Evolutionary conservation across 768 basidiomycete genomes (phyloP).

Genomic region (Sporobolomyces phaffii): DNA sequence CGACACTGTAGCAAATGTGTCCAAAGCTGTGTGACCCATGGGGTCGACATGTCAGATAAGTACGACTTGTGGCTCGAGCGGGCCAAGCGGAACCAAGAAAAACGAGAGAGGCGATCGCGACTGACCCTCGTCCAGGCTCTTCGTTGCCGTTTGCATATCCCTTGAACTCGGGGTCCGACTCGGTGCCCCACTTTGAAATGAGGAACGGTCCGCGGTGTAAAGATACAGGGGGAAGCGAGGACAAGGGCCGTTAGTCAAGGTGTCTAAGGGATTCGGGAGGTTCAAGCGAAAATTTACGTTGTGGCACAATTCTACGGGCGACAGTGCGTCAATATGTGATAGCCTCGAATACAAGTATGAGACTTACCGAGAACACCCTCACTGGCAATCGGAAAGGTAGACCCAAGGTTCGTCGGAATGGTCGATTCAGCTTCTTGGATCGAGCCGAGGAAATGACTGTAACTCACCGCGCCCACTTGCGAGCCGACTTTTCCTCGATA

Average conservation of each 20-base stretch:
- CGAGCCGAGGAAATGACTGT: background rate
- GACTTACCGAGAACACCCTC: conserved; percentile 55
- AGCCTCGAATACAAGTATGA: background rate
- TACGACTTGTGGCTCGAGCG: too few species aligned
- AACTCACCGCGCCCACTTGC: conserved; percentile 46
- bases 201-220: background rate
- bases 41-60: too few species aligned
- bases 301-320: conserved; percentile 31
- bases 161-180: conserved; percentile 65
- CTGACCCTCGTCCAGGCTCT: conserved; percentile 60
- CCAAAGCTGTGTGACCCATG: conserved; percentile 54
- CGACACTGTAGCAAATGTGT: conserved; percentile 80
- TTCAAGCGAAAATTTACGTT: conserved; percentile 4
- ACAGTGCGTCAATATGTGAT: background rate
- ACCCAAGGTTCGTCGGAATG: background rate
- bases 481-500: conserved; percentile 53
- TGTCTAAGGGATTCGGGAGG: background rate
- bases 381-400: conserved; percentile 41
- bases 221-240: too few species aligned
- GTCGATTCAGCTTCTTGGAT: background rate
- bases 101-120: background rate
- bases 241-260: too few species aligned
- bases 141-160: conserved; percentile 82
- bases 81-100: background rate
- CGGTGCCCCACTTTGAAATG: conserved; percentile 56